These are phyloP conservation scores for Oryza rufipogon DNA, from an alignment of 176 grass and related monocot species.

Conservation along the genomic window DNA sequence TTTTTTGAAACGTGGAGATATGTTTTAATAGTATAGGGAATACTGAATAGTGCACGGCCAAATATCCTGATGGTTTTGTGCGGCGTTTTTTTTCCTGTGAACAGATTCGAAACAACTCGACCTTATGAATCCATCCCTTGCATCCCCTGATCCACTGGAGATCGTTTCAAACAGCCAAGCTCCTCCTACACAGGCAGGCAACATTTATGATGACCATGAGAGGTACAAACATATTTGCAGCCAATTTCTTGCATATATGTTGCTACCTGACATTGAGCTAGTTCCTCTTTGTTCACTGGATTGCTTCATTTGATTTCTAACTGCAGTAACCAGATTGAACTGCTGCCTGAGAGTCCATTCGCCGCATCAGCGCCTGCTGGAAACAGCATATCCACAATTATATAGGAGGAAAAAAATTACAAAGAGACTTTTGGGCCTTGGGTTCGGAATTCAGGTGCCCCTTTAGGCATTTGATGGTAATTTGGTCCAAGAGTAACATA, in stretches of 20 bases:
- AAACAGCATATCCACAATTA: slow-evolving; percentile 41
- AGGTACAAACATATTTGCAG: slow-evolving; percentile 19
- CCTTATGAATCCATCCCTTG: slow-evolving; percentile 20
- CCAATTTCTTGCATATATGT: not conserved
- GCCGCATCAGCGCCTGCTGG: slow-evolving; percentile 33
- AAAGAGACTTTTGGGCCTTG: slow-evolving; percentile 25
- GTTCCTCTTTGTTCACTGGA: not conserved
- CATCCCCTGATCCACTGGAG: slow-evolving; percentile 7
- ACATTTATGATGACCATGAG: slow-evolving; percentile 44
- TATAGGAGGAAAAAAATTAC: slow-evolving; percentile 12
- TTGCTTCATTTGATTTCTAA: not conserved
- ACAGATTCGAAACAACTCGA: slow-evolving; percentile 44
- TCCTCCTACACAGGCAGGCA: slow-evolving; percentile 30
- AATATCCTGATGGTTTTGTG: not conserved
- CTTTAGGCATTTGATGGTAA: not conserved
- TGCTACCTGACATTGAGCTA: not conserved
- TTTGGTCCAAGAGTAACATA: slow-evolving; percentile 21
- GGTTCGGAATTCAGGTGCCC: not conserved
- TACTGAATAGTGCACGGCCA: not conserved
- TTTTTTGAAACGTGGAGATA: too few relatives aligned
- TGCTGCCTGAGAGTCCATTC: slow-evolving; percentile 74
- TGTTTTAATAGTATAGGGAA: too few relatives aligned
- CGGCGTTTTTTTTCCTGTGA: not conserved
- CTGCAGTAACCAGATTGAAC: slow-evolving; percentile 63
- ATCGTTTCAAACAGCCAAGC: slow-evolving; percentile 40